Evolutionary conservation across 129 eudicot genomes (phyloP), one percentile per base, ranked within the genome.

Genomic region (Chrysanthemum makinoi): DNA sequence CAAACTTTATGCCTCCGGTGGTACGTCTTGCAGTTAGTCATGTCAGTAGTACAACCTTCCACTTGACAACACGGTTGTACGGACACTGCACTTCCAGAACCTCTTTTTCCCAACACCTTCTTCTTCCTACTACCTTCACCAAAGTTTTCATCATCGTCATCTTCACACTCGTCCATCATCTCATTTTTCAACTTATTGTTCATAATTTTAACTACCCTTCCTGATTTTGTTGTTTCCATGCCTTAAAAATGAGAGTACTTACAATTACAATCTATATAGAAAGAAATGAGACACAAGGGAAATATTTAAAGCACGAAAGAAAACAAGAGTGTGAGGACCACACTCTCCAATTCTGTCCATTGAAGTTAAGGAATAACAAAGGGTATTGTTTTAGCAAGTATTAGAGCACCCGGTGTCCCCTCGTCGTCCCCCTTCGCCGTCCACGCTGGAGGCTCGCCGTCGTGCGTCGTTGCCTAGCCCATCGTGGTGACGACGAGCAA

Each of bases 1-100:
- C 98, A 92, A 28, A 92, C 98, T 81, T 87, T 92, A 80, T 92
- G 98, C 22, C 98, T 79, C 24, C 96, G 89, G 67, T 92, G 95
- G 74, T 92, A 92, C 0, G 82, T 65, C 79, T 85, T 89, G 73
- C 91, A 91, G 70, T 80, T 77, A 49, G 73, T 80, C 91, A 92
- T 76, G 69, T 92, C 86, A 28, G 79, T 77, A 0, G 69, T 76
- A 81, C 98, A 92, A 68, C 82, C 78, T 68, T 83, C 96, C 49
- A 86, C 89, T 73, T 92, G 98, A 50, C 98, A 92, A 65, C 67
- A 72, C 62, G 84, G 86, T 71, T 82, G 86, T n/a, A 70, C 43
- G 50, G 90, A 75, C 68, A 90, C 89, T 46, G 78, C 87, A 53
- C 85, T 73, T 15, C 88, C 56, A 0, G 88, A 79, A 58, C 75